Conservation (phyloP, 2,329 filamentous ascomycete genomes). For the Calonectria hawksworthii region DNA sequence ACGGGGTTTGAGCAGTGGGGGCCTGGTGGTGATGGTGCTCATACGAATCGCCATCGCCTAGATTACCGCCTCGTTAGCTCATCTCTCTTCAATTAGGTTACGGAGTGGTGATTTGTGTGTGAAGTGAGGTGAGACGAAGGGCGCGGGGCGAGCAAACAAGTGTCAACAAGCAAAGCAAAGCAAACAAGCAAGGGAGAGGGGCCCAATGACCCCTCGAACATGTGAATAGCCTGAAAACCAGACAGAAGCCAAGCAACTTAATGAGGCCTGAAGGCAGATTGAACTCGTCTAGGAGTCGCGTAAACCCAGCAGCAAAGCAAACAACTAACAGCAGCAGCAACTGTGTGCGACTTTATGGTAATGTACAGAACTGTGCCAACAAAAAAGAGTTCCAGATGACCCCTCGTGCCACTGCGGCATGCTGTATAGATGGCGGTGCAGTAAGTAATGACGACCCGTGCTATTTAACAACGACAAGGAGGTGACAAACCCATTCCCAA, state of each 20-base stretch:
- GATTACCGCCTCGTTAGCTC: slow-evolving; percentile 50
- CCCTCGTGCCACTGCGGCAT: slow-evolving; percentile 52
- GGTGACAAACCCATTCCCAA: slow-evolving; percentile 51
- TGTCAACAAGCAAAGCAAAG: slow-evolving; percentile 34
- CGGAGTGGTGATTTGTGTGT: slow-evolving; percentile 20
- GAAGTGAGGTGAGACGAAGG: slow-evolving; percentile 22
- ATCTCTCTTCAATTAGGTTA: slow-evolving; percentile 34
- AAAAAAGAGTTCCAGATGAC: slow-evolving; percentile 55
- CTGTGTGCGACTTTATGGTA: slow-evolving; percentile 64
- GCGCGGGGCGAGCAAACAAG: slow-evolving; percentile 25
- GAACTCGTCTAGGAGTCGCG: slow-evolving; percentile 54
- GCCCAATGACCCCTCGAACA: slow-evolving; percentile 11
- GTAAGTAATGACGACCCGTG: slow-evolving; percentile 45
- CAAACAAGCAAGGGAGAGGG: slow-evolving; percentile 32
- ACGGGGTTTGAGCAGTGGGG: slow-evolving; percentile 65
- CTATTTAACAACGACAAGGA: slow-evolving; percentile 47
- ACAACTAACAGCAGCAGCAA: slow-evolving; percentile 57
- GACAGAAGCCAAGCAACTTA: slow-evolving; percentile 49
- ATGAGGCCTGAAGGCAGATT: slow-evolving; percentile 51
- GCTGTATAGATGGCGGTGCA: slow-evolving; percentile 45
- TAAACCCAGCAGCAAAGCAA: slow-evolving; percentile 51
- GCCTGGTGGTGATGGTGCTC: slow-evolving; percentile 77
- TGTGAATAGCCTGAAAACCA: slow-evolving; percentile 32
- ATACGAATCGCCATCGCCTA: slow-evolving; percentile 74
- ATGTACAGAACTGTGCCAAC: slow-evolving; percentile 67